phyloP scores from a whole-genome alignment of 148 eudicot genomes.

The Rhododendron ferrugineum region DNA sequence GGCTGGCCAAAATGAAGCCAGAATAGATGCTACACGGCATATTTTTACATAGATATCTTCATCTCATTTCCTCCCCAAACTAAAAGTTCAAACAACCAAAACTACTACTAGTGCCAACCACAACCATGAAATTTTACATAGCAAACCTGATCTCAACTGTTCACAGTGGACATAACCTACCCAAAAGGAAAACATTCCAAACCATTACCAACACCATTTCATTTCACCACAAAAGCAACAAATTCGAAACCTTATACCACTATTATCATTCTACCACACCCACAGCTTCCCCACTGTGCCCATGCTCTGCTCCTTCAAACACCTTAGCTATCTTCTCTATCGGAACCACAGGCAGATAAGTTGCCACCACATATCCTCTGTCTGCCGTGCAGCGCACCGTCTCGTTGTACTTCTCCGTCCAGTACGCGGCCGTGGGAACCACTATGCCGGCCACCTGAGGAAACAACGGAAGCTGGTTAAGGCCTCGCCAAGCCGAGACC shows the following conservation, averaged over 20 bases:
- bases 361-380: conserved; percentile 40
- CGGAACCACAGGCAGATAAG: conserved; percentile 55
- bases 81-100: neutral
- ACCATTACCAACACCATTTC: neutral
- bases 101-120: neutral
- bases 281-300: conserved; percentile 8
- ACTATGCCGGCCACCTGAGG: conserved; percentile 45
- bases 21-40: neutral
- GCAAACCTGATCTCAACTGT: neutral
- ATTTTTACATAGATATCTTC: neutral
- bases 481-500: conserved; percentile 46
- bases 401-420: conserved; percentile 59
- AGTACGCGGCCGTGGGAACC: conserved; percentile 55
- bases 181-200: neutral
- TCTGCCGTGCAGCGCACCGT: conserved; percentile 29
- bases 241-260: neutral
- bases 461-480: conserved; percentile 51
- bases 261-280: neutral
- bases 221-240: neutral
- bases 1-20: neutral
- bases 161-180: neutral
- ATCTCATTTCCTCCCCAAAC: neutral
- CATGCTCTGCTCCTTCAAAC: conserved; percentile 26
- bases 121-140: neutral
- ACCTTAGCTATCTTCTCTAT: conserved; percentile 56